Evolutionary conservation across 257 asterid genomes (phyloP).

Genomic region (Thymus quinquecostatus): DNA sequence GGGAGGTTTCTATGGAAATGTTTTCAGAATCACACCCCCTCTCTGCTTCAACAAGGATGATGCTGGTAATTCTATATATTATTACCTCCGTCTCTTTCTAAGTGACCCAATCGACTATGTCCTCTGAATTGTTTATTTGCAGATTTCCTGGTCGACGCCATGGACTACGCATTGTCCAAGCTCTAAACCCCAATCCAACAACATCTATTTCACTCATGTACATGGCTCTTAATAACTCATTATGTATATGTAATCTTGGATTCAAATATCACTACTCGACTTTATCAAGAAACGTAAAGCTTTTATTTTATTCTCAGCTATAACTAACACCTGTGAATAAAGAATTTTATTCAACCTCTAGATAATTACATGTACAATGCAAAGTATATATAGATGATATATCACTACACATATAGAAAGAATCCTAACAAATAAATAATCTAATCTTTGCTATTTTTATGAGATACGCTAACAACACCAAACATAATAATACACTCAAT

Average conservation of each 20-base stretch:
- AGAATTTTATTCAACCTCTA: too few species aligned
- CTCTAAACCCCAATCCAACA: constrained; percentile 31
- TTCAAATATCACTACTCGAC: not conserved
- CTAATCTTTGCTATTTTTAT: too few species aligned
- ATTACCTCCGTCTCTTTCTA: not conserved
- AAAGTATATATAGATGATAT: too few species aligned
- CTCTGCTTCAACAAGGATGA: constrained; percentile 67
- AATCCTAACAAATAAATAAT: too few species aligned
- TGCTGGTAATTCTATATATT: constrained; percentile 46
- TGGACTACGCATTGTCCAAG: constrained; percentile 53
- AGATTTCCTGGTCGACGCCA: constrained; percentile 59
- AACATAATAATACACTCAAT: not conserved
- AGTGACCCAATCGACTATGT: too few species aligned
- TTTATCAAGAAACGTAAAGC: not conserved
- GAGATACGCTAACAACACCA: too few species aligned
- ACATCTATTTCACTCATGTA: too few species aligned
- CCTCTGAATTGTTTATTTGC: not conserved
- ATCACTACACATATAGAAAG: too few species aligned
- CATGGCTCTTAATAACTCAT: too few species aligned
- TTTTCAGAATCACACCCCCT: constrained; percentile 79
- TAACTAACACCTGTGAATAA: too few species aligned
- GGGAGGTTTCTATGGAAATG: constrained; percentile 76
- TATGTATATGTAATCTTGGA: not conserved
- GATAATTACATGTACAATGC: too few species aligned
- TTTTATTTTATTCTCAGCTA: not conserved